Base-by-base conservation (phyloP, 148 eudicot genomes). In the Rhododendron vialii region DNA sequence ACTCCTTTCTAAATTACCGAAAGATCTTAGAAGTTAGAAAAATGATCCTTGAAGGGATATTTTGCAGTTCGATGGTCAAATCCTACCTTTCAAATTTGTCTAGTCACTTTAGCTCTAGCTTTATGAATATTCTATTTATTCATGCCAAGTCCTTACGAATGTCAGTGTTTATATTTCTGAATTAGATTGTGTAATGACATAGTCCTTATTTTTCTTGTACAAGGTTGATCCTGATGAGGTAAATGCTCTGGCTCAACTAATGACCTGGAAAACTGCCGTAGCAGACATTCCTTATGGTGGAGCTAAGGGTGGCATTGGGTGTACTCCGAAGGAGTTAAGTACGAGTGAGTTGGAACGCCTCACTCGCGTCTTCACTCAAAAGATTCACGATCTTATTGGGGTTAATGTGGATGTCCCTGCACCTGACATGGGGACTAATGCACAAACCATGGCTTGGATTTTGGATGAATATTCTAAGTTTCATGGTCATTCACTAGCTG, bases 371-470 rank as follows among this genome's bases (percentile, higher is more conserved):
- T 92, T 92, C 89, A 92, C 94, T 38, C 92, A 91, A 35, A 92
- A 92, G 77, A 92, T 92, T 81, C 94, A 91, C 38, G 94, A 92
- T 90, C 86, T 91, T 38, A 92, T 92, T 73, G 90, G 94, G 28
- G 83, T 90, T 84, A 74, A 89, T 28, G 78, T 86, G 48, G 93
- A 90, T 79, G 91, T 92, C 61, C 92, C 92, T 48, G 94, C 94
- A 33, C 94, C 94, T 15, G 92, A 92, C 84, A 92, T 92, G 94
- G 94, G 92, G 77, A 92, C 94, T 22, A 92, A 92, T 86, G 74
- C 94, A 28, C 94, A 93, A 91, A 93, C 94, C 48, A 93, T 93
- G 96, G 96, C 96, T 17, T 93, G 96, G 96, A 93, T 93, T 84
- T 86, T 92, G 89, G 95, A 93, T 69, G 96, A 93, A 89, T 93